Evolutionary conservation across 768 basidiomycete genomes (phyloP), one percentile per base, ranked within the genome.

Genomic region (Kwoniella newhampshirensis): DNA sequence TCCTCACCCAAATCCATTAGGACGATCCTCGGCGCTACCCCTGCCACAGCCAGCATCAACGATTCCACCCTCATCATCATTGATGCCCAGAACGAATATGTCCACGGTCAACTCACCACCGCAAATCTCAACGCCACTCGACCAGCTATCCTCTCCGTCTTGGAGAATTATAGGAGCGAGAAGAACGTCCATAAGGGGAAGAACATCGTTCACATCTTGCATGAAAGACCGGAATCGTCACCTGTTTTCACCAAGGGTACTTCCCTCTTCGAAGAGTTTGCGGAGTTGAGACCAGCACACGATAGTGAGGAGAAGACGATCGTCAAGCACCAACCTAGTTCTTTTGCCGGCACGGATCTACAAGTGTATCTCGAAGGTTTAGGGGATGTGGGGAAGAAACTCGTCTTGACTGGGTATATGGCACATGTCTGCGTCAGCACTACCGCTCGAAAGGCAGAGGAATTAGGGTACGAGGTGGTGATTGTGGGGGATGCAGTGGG

Each of bases 11-110:
- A 44, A 35, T 50, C 48, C 6, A 21, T 59, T 36, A 41, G 58
- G 4, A 13, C 23, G 20, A 26, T 48, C 35, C 25, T 60, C 27
- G 62, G 62, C 25, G 47, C 51, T 18, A 20, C 28, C n/a, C 58
- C 62, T 37, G 50, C 44, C 13, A 51, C n/a, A 8, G 53, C 43
- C 32, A 37, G 32, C 44, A 49, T 41, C 4, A 35, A 26, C 28
- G 58, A 54, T 25, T 57, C 41, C 40, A 50, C 52, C 27, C 51
- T 64, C 13, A 18, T 64, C 40, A 51, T 64, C 28, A 60, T 64
- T 25, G 63, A 64, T 39, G 63, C 63, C 17, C 63, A 64, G 50
- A 50, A 54, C 27, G 57, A 58, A 13, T 64, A 64, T 39, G 58
- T 54, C 6, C 49, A 57, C n/a, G 63, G 59, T 1, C 41, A 21